Conservation (phyloP, 441 rosid species). For the Biscutella auriculata region DNA sequence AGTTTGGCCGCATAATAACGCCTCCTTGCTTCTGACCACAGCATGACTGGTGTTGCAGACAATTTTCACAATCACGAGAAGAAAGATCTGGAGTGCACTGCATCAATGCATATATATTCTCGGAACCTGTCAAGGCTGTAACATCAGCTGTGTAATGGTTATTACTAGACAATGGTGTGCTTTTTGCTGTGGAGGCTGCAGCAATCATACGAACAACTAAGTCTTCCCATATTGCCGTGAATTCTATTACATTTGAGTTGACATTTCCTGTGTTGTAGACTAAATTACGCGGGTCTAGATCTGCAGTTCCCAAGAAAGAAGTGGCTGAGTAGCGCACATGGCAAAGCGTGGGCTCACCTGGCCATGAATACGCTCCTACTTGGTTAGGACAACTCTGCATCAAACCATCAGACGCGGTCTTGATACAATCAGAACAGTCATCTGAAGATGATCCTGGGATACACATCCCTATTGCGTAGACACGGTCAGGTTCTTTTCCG, state of each 20-base stretch:
- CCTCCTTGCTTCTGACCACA: slow-evolving; percentile 25
- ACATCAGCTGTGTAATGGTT: slow-evolving; percentile 14
- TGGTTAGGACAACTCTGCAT: slow-evolving; percentile 23
- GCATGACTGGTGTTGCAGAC: slow-evolving; percentile 11
- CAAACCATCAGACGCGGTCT: neutral
- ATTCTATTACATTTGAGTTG: neutral
- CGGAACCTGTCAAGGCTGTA: neutral
- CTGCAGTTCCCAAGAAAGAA: neutral
- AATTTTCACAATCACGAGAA: slow-evolving; percentile 8
- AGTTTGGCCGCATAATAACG: slow-evolving; percentile 23
- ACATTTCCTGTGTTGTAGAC: neutral
- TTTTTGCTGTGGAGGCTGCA: slow-evolving; percentile 18
- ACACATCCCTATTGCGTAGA: slow-evolving; percentile 23
- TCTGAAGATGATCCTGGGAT: slow-evolving; percentile 25
- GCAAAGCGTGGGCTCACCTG: slow-evolving; percentile 20
- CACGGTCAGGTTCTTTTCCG: slow-evolving; percentile 16
- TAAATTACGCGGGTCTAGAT: accelerated
- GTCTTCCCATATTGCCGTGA: slow-evolving; percentile 4
- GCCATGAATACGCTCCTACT: slow-evolving; percentile 23
- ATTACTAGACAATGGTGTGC: slow-evolving; percentile 1
- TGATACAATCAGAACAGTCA: slow-evolving; percentile 30
- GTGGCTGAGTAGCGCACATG: slow-evolving; percentile 31
- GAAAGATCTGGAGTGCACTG: slow-evolving; percentile 38
- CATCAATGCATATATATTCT: slow-evolving; percentile 23
- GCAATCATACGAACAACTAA: neutral